Percentiles rank a stretch among this genome's conserved stretches.
Conservation (phyloP, 2,329 filamentous ascomycete species). For the Xylariomycetidae sp. region DNA sequence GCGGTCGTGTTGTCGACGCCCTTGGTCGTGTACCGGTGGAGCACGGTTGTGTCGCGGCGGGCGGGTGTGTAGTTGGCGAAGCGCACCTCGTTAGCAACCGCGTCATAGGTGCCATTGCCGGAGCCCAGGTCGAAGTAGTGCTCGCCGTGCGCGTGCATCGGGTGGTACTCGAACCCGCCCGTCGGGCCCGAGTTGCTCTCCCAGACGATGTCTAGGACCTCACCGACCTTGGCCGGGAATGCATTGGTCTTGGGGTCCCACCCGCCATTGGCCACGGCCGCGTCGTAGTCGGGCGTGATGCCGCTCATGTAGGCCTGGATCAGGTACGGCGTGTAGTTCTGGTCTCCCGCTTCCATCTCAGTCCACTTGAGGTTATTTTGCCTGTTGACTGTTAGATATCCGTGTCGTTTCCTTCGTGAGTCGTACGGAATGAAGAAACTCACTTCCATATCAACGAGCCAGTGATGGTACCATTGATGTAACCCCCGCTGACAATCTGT, state of each 20-base stretch:
- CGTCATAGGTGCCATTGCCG: conserved; percentile 49
- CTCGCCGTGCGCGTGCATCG: conserved; percentile 51
- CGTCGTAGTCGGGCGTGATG: conserved; percentile 47
- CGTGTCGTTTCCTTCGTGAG: no score
- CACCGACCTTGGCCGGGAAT: conserved; percentile 50
- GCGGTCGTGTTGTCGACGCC: conserved; percentile 35
- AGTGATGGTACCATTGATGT: conserved; percentile 19
- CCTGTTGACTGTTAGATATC: conserved; percentile 10
- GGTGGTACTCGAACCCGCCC: conserved; percentile 42
- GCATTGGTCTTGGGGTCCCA: conserved; percentile 47
- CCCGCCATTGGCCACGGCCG: conserved; percentile 43
- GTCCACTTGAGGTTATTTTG: conserved; percentile 43
- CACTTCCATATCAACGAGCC: conserved; percentile 32
- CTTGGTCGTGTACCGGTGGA: conserved; percentile 48
- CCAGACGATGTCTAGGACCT: conserved; percentile 51
- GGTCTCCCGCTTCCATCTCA: conserved; percentile 23
- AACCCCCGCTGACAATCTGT: conserved; percentile 29
- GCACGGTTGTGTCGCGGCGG: conserved; percentile 44
- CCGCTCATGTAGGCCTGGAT: conserved; percentile 48
- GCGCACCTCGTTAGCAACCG: conserved; percentile 40
- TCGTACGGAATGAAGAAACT: conserved; percentile 8
- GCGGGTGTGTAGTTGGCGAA: conserved; percentile 32
- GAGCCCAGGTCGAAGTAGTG: conserved; percentile 50
- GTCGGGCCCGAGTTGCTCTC: conserved; percentile 34
- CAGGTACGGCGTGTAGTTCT: conserved; percentile 39